A percentile compares a stretch with the other conserved stretches of the same genome.
Conservation (phyloP, 192 early-diverging fungal species). For the Backusella westeae region DNA sequence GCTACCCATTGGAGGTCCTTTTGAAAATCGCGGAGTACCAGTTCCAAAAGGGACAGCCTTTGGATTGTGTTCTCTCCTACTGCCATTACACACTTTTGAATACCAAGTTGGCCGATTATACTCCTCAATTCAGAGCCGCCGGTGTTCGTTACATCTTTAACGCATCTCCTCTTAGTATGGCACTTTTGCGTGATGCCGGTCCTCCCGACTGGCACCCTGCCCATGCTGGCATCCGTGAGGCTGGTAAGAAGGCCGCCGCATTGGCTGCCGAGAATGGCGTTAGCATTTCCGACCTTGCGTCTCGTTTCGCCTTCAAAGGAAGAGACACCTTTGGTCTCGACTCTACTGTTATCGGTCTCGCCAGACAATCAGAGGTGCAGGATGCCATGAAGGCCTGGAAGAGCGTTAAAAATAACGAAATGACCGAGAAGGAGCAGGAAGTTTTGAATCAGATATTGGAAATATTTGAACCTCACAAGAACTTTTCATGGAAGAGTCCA, state of each 20-base stretch:
- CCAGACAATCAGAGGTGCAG: constrained; percentile 47
- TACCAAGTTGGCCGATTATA: constrained; percentile 49
- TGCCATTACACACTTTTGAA: constrained; percentile 72
- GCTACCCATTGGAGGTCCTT: constrained; percentile 64
- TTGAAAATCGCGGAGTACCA: constrained; percentile 56
- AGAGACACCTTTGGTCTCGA: constrained; percentile 35
- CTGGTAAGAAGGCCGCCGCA: constrained; percentile 45
- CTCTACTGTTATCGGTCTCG: constrained; percentile 50
- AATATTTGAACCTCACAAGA: constrained; percentile 37
- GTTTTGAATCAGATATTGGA: constrained; percentile 31
- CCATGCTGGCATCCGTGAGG: constrained; percentile 42
- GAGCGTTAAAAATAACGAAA: constrained; percentile 25
- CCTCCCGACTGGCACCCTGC: constrained; percentile 71
- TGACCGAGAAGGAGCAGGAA: constrained; percentile 21
- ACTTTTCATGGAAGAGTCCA: constrained; percentile 47
- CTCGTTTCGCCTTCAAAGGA: constrained; percentile 42
- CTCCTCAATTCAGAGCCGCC: constrained; percentile 46
- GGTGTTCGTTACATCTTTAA: constrained; percentile 62
- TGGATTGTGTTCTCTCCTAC: constrained; percentile 67
- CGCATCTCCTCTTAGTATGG: constrained; percentile 75
- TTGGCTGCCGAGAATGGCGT: constrained; percentile 37
- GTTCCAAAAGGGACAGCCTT: constrained; percentile 46
- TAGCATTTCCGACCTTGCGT: constrained; percentile 57
- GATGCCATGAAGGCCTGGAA: constrained; percentile 37
- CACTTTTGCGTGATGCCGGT: constrained; percentile 48